Percentiles rank a stretch among this genome's conserved stretches.
These are phyloP conservation scores for Aquilaria yunnanensis DNA, from an alignment of 345 rosid genomes.

Conservation along the genomic window DNA sequence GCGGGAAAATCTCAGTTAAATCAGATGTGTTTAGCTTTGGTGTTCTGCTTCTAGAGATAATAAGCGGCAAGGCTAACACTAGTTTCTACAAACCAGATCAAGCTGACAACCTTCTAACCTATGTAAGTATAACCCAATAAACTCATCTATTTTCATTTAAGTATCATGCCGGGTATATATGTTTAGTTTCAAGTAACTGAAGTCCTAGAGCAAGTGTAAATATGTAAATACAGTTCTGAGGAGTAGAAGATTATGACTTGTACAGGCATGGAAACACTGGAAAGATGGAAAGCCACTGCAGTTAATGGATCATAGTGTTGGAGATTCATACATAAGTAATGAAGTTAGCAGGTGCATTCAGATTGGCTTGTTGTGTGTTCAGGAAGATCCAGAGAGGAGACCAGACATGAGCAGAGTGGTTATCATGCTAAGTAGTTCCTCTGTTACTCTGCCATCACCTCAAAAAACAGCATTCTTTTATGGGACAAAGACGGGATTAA, in stretches of 20 bases:
- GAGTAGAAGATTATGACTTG: background rate
- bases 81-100: constrained; percentile 1
- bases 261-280: constrained; percentile 16
- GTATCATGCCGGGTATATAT: no score
- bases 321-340: background rate
- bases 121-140: constrained; percentile 1
- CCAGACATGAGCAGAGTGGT: constrained; percentile 6
- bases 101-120: constrained; percentile 5
- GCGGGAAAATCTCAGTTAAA: constrained; percentile 11
- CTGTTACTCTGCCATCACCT: constrained; percentile 8
- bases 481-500: background rate
- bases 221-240: background rate
- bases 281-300: background rate
- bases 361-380: constrained; percentile 13
- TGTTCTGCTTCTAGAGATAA: constrained; percentile 5
- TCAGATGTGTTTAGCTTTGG: constrained; percentile 17
- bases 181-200: no score
- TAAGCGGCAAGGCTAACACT: constrained; percentile 3
- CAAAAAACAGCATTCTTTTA: constrained; percentile 5
- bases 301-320: constrained; percentile 2
- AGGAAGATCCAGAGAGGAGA: constrained; percentile 9
- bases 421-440: constrained; percentile 12
- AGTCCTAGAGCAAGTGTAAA: background rate
- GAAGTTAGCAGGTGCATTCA: constrained; percentile 11
- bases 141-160: background rate